phyloP scores from a whole-genome alignment of 208 protist species.

The Leishmania martiniquensis region DNA sequence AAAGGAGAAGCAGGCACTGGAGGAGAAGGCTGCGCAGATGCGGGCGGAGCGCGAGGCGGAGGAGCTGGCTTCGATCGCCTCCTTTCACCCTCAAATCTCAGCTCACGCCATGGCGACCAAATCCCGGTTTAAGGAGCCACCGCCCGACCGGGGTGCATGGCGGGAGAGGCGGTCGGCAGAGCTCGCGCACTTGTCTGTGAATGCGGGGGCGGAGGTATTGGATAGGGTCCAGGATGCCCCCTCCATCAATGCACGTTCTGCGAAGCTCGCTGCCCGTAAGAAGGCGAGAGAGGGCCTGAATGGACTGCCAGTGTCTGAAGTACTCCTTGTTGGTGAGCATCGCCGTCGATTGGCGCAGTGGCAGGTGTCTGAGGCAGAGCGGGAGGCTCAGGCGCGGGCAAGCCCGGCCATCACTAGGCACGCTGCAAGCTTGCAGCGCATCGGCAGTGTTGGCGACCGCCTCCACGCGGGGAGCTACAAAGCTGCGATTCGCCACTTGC shows the following conservation, averaged over 20 bases:
- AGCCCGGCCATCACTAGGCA: slow-evolving; percentile 48
- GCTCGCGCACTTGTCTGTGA: slow-evolving; percentile 20
- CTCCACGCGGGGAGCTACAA: slow-evolving; percentile 61
- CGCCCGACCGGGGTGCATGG: slow-evolving; percentile 29
- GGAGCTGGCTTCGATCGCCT: slow-evolving; percentile 34
- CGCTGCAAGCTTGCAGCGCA: slow-evolving; percentile 55
- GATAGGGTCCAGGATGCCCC: slow-evolving; percentile 36
- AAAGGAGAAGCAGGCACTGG: slow-evolving; percentile 36
- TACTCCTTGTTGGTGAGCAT: slow-evolving; percentile 20
- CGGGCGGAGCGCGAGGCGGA: slow-evolving; percentile 40
- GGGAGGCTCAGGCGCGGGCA: slow-evolving; percentile 6
- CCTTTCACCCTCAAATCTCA: slow-evolving; percentile 66
- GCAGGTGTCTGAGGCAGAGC: slow-evolving; percentile 30
- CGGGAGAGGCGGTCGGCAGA: slow-evolving; percentile 30
- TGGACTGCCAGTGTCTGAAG: slow-evolving; percentile 29
- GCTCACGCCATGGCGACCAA: slow-evolving; percentile 42
- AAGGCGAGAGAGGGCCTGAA: slow-evolving; percentile 37
- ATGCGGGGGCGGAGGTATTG: slow-evolving; percentile 19
- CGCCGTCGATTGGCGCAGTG: slow-evolving; percentile 23
- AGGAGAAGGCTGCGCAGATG: slow-evolving; percentile 20
- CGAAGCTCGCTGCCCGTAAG: slow-evolving; percentile 41
- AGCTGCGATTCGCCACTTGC: slow-evolving; percentile 42
- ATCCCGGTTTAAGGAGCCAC: slow-evolving; percentile 34
- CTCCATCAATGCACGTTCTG: slow-evolving; percentile 51
- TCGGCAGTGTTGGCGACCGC: slow-evolving; percentile 42